Evolutionary conservation across 2,329 filamentous ascomycete species (phyloP), one percentile per base, ranked within the genome.

Genomic region (Aureobasidium musti): DNA sequence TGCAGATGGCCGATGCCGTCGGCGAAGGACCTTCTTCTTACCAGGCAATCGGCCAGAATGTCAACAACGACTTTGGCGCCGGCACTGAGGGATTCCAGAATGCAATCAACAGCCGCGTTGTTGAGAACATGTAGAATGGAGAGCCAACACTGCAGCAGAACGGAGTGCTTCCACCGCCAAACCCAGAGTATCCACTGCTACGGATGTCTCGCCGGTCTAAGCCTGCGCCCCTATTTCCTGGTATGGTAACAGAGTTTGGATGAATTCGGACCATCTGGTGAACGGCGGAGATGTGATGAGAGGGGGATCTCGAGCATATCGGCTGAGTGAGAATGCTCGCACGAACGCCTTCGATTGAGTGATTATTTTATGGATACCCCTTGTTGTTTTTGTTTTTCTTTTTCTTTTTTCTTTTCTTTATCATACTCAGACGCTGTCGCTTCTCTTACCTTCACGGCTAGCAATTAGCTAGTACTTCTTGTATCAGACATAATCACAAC

Each of bases 91-190:
- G 89, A 63, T 91, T 97, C 77, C 88, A 94, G 79, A 84, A 86
- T 73, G 92, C 91, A 39, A 86, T 97, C 76, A 93, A 95, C 76
- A 87, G 92, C 63, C 86, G 87, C 68, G 83, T 96, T 45, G 84
- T 97, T 71, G 91, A 97, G 83, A 89, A 93, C 79, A 94, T 97
- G 78, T 97, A 65, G 50, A 41, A n/a, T 47, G 56, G 11, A 19
- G 21, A 8, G n/a, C 39, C 17, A 41, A 26, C 50, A 19, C 28
- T 23, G 52, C 28, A 39, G 52, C 35, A 35, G 33, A 10, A 35
- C 11, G 33, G 33, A 11, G 10, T 35, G 33, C 33, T 11, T 33
- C 49, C 28, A 13, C n/a, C 13, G n/a, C 26, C 14, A 11, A 28
- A 30, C 26, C 33, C 33, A 35, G 33, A 11, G 33, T 10, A 35